These are phyloP conservation scores for Pythium dissimile DNA, from an alignment of 352 stramenopile species.

Conservation along the genomic window DNA sequence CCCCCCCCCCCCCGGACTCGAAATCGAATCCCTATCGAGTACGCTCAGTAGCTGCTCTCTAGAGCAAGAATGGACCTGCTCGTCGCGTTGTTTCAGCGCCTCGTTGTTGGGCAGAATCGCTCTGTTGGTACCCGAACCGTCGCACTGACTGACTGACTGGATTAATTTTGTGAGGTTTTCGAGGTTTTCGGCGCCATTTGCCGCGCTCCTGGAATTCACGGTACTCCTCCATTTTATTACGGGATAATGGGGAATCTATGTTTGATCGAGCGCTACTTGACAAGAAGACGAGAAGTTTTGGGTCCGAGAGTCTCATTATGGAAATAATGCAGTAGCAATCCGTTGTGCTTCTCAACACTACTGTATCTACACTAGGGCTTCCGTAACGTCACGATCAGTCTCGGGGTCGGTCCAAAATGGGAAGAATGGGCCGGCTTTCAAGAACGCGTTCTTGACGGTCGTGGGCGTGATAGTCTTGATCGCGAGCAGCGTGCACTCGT, in stretches of 20 bases:
- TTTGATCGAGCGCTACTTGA: not conserved
- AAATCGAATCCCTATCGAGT: too few relatives aligned
- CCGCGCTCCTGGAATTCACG: not conserved
- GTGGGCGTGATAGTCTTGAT: not conserved
- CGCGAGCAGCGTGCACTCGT: not conserved
- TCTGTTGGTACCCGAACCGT: too few relatives aligned
- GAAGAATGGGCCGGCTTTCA: slow-evolving; percentile 1
- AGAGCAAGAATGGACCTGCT: too few relatives aligned
- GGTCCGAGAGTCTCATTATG: not conserved
- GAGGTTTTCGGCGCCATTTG: not conserved
- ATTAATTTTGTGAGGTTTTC: not conserved
- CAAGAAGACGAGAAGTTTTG: not conserved
- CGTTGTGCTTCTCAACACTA: not conserved
- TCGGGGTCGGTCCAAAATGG: not conserved
- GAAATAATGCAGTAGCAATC: not conserved
- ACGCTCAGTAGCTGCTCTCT: too few relatives aligned
- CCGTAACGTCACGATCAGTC: not conserved
- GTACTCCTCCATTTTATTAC: not conserved
- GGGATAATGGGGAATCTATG: not conserved
- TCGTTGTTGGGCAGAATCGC: too few relatives aligned
- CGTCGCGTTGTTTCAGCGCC: too few relatives aligned
- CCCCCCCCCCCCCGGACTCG: too few relatives aligned
- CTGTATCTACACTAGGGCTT: not conserved
- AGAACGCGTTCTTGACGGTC: slow-evolving; percentile 4
- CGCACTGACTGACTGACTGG: too few relatives aligned